Evolutionary conservation across 176 grass and related monocot genomes (phyloP), one percentile per base, ranked within the genome.

Genomic region (Lolium rigidum): DNA sequence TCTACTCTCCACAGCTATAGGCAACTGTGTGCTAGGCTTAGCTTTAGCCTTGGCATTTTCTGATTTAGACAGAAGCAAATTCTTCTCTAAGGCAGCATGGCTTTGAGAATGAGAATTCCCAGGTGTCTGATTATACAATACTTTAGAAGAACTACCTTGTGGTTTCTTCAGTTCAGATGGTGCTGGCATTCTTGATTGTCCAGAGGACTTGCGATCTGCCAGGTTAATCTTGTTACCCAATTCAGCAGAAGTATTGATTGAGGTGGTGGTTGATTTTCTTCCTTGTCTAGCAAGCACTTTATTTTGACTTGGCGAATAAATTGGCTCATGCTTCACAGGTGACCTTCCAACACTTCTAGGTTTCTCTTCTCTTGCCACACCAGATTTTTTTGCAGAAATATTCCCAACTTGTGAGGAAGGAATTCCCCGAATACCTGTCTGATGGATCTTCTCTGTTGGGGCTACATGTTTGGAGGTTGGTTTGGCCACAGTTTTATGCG

Each of bases 81-180:
- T 88, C 86, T 90, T 95, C 80, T 94, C 92, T 62, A 84, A 74
- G 25, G 62, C 39, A 75, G 43, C 35, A 68, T 85, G 38, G 80
- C 71, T 85, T 75, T 83, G 88, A 64, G 77, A 87, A 60, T 86
- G 84, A 37, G 89, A 86, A 74, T 83, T 92, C 71, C 90, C 88
- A 44, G 84, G 74, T 86, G 57, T 84, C 17, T 88, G 77, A 64
- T 35, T 35, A 35, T 84, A 69, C 57, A 75, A 77, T 54, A 82
- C 81, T 84, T 93, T 99, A 86, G 90, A 95, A 78, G 87, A 91
- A 87, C 86, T 48, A 81, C 41, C 76, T 65, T 90, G 90, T 4
- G 57, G 57, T 85, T 91, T 96, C 84, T 96, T 99, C 80, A 50
- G 72, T 84, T 90, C 88, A 80, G 86, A 75, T 49, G 89, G 87